Percentiles rank a stretch among this genome's conserved stretches.
phyloP scores from a whole-genome alignment of 1,139 yeast genomes.

The Ogataea hybrid region DNA sequence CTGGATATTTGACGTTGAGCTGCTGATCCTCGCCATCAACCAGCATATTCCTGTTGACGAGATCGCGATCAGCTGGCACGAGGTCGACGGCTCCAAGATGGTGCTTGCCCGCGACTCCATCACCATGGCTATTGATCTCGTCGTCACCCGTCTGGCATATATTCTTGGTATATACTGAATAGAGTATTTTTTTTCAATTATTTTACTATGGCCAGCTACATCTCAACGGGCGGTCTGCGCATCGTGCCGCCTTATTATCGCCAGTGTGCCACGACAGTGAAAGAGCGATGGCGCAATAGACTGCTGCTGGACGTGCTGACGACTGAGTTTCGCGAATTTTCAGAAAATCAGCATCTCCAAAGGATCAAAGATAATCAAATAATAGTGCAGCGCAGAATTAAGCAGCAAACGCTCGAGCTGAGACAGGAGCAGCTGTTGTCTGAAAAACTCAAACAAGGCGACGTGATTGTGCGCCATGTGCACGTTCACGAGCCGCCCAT shows the following conservation, averaged over 20 bases:
- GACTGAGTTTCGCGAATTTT: slow-evolving; percentile 38
- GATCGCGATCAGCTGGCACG: no score
- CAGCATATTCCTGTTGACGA: no score
- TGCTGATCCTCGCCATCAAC: no score
- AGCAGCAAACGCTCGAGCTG: slow-evolving; percentile 10
- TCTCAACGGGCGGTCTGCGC: slow-evolving; percentile 42
- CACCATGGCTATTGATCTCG: no score
- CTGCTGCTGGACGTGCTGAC: slow-evolving; percentile 44
- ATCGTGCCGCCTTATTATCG: slow-evolving; percentile 47
- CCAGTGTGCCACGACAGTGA: slow-evolving; percentile 41
- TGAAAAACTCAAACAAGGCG: slow-evolving; percentile 43
- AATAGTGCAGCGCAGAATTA: slow-evolving; percentile 18
- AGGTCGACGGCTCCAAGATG: no score
- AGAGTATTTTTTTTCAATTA: not conserved
- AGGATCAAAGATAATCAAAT: slow-evolving; percentile 22
- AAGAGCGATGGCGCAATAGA: slow-evolving; percentile 48
- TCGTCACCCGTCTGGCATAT: no score
- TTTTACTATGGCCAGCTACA: slow-evolving; percentile 20
- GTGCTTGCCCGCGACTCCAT: no score
- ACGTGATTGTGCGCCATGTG: slow-evolving; percentile 42
- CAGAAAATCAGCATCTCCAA: slow-evolving; percentile 21
- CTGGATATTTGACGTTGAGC: no score
- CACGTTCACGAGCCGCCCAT: slow-evolving; percentile 66
- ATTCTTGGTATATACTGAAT: slow-evolving; percentile 67
- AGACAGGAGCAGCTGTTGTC: slow-evolving; percentile 19